phyloP scores from a whole-genome alignment of 2,329 filamentous ascomycete genomes.

The Pyrenophora graminea region DNA sequence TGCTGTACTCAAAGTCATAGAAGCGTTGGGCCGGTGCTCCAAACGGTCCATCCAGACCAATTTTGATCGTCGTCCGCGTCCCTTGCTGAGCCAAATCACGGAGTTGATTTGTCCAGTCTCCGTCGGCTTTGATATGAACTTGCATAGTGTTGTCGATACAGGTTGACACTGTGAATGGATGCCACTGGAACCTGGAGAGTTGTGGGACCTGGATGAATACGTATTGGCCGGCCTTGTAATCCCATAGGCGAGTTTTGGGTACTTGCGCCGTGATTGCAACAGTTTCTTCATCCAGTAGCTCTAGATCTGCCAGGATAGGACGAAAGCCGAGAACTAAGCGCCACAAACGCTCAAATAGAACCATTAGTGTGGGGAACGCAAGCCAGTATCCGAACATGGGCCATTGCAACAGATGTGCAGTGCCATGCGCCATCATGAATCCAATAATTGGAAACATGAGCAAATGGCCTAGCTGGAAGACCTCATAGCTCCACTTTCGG shows the following conservation, averaged over 20 bases:
- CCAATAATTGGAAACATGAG: constrained; percentile 64
- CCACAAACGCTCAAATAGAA: constrained; percentile 55
- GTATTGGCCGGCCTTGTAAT: constrained; percentile 62
- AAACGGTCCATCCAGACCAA: constrained; percentile 62
- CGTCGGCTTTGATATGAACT: constrained; percentile 63
- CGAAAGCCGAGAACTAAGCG: constrained; percentile 56
- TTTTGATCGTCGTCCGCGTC: constrained; percentile 49
- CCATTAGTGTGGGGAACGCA: constrained; percentile 57
- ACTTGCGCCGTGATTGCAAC: constrained; percentile 56
- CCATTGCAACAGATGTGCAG: constrained; percentile 55
- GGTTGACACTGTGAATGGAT: constrained; percentile 63
- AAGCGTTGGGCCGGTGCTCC: constrained; percentile 63
- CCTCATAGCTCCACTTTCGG: constrained; percentile 58
- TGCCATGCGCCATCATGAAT: constrained; percentile 60
- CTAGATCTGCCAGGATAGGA: constrained; percentile 54
- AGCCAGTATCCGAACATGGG: constrained; percentile 64
- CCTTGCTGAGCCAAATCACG: constrained; percentile 49
- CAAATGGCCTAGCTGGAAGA: constrained; percentile 62
- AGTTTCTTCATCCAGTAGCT: constrained; percentile 59
- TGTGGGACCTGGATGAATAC: constrained; percentile 60
- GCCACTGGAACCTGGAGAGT: constrained; percentile 62
- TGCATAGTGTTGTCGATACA: constrained; percentile 58
- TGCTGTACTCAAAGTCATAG: constrained; percentile 61
- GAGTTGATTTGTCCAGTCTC: constrained; percentile 59
- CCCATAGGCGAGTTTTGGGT: constrained; percentile 56